phyloP scores from a whole-genome alignment of 1,284 basidiomycete genomes.

The Ustilago tritici region DNA sequence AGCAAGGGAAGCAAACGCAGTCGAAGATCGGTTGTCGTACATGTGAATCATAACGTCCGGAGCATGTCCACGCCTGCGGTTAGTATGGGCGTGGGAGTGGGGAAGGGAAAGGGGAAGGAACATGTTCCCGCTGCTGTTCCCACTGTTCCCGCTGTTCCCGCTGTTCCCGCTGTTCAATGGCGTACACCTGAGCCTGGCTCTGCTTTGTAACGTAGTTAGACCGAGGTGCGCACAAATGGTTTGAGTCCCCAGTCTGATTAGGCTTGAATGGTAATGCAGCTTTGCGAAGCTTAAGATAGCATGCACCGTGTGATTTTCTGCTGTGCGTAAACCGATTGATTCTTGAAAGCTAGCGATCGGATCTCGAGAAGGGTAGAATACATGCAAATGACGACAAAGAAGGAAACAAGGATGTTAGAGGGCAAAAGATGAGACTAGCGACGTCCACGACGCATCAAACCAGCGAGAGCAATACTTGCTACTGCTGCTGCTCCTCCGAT shows the following conservation, averaged over 20 bases:
- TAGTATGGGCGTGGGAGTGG: neutral
- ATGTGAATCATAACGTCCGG: slow-evolving; percentile 29
- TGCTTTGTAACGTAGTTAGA: neutral
- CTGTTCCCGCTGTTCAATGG: slow-evolving; percentile 47
- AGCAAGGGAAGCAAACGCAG: slow-evolving; percentile 36
- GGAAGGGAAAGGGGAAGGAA: neutral
- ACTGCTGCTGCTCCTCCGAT: slow-evolving; percentile 89
- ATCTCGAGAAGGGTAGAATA: slow-evolving; percentile 15
- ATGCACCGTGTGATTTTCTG: too few species aligned
- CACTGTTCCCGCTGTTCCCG: slow-evolving; percentile 40
- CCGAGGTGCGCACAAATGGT: neutral
- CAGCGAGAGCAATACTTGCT: slow-evolving; percentile 83
- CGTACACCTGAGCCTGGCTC: slow-evolving; percentile 1
- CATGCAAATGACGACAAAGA: slow-evolving; percentile 3
- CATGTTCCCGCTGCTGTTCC: slow-evolving; percentile 28
- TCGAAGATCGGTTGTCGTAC: slow-evolving; percentile 24
- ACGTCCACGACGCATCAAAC: slow-evolving; percentile 72
- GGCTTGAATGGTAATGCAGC: too few species aligned
- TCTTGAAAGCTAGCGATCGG: too few species aligned
- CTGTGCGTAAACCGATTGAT: neutral
- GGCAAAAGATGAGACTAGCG: slow-evolving; percentile 19
- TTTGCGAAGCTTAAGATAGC: too few species aligned
- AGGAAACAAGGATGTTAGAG: too few species aligned
- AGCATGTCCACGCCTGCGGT: slow-evolving; percentile 18
- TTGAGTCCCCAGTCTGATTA: too few species aligned